Evolutionary conservation across 768 basidiomycete species (phyloP), one percentile per base, ranked within the genome.

Genomic region (Pleurotus djamor): DNA sequence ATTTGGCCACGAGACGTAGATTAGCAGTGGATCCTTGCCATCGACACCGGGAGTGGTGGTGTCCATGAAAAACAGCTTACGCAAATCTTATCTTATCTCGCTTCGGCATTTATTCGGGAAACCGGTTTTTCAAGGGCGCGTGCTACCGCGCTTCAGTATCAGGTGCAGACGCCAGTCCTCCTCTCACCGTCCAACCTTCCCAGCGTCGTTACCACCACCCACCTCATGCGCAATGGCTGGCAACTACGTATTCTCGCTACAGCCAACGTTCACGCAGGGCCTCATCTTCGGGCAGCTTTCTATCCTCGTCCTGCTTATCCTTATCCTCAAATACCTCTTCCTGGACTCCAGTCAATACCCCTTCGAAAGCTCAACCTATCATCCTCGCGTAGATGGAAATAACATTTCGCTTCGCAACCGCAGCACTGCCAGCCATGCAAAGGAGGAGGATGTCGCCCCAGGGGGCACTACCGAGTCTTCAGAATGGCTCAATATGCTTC

Each of bases 251-350:
- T 83, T 91, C 65, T 86, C 87, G 37, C 77, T 92, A 45, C 86
- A 90, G 65, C 92, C 90, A 17, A 95, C 93, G 1, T 99, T 99
- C 74, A 97, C 96, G 0, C 96, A 98, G 69, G 96, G 96, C 13
- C 83, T 99, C 37, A 78, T 99, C 41, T 74, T 98, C 47, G 96
- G 96, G 59, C 96, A 98, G 72, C 79, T 93, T 17, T 96, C 94
- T 28, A 88, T 99, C 65, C 77, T 94, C 47, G 67, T 89, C 52
- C 80, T 96, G 49, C 81, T 92, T 33, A 80, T 79, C 49, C 75
- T 95, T 62, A 84, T 99, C 69, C 85, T 99, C 74, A 92, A 92
- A 69, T 98, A 97, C 75, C 87, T 98, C 59, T 97, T 99, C 69
- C 88, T 99, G 62, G 93, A 97, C 65, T 85, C 91, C 5, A 79